Conservation (phyloP, 495 filamentous ascomycete species). For the Penicillium arizonense region DNA sequence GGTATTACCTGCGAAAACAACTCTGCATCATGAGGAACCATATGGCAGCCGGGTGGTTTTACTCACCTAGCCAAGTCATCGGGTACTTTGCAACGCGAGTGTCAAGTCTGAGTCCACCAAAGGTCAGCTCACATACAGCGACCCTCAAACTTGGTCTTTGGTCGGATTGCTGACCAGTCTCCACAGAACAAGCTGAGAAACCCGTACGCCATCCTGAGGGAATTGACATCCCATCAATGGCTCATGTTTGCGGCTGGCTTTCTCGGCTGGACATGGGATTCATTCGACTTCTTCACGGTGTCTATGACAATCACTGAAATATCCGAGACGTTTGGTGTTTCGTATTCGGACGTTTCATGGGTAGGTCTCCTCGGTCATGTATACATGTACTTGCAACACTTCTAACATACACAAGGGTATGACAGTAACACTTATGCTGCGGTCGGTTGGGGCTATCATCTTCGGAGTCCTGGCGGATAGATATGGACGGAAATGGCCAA, state of each 20-base stretch:
- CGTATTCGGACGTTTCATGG: conserved; percentile 37
- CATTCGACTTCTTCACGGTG: conserved; percentile 43
- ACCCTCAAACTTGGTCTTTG: not conserved
- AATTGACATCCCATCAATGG: conserved; percentile 40
- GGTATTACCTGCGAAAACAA: not conserved
- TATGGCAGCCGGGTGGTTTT: conserved; percentile 41
- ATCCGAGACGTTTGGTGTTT: conserved; percentile 27
- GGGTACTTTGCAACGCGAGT: conserved; percentile 34
- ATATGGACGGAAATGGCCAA: conserved; percentile 79
- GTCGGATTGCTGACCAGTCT: too few species aligned
- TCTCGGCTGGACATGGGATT: conserved; percentile 40
- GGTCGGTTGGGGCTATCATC: conserved; percentile 63
- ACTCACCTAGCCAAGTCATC: conserved; percentile 33
- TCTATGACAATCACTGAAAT: conserved; percentile 37
- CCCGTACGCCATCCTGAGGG: conserved; percentile 24
- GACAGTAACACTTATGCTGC: conserved; percentile 74
- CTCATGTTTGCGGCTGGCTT: conserved; percentile 35
- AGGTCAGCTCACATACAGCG: not conserved
- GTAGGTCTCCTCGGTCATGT: conserved; percentile 4
- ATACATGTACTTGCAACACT: not conserved
- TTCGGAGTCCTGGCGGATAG: conserved; percentile 72
- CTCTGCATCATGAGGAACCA: conserved; percentile 33
- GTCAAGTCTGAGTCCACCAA: conserved; percentile 30
- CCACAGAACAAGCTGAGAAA: conserved; percentile 22
- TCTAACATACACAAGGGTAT: conserved; percentile 52